Percentiles rank a stretch among this genome's conserved stretches.
Evolutionary conservation across 2,329 filamentous ascomycete species (phyloP).

Genomic region (Neophaeococcomyces aloes): DNA sequence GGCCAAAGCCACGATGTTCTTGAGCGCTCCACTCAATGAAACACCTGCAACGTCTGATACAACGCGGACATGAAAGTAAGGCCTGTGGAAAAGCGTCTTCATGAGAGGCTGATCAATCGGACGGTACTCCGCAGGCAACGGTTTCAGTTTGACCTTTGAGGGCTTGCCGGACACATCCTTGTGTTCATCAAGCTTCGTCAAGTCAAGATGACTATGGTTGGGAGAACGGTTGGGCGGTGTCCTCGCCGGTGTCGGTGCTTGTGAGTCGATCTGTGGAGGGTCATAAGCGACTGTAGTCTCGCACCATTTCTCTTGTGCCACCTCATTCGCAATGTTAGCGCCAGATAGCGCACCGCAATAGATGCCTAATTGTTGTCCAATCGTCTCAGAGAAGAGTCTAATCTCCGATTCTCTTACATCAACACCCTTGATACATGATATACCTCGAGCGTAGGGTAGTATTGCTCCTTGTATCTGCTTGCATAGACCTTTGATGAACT

Average conservation of each 20-base stretch:
- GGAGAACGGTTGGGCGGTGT: constrained; percentile 36
- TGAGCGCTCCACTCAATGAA: constrained; percentile 84
- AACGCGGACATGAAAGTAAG: constrained; percentile 94
- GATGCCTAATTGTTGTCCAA: constrained; percentile 80
- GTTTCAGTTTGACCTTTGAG: constrained; percentile 59
- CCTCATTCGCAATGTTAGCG: constrained; percentile 91
- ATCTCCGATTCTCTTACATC: constrained; percentile 80
- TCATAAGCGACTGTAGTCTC: constrained; percentile 97
- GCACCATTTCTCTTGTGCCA: constrained; percentile 90
- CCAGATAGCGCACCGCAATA: constrained; percentile 94
- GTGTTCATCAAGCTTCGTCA: constrained; percentile 45
- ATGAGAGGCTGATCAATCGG: constrained; percentile 76
- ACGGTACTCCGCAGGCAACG: constrained; percentile 72
- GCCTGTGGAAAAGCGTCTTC: constrained; percentile 80
- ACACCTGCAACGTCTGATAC: constrained; percentile 94
- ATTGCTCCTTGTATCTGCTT: constrained; percentile 78
- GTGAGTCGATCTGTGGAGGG: constrained; percentile 77
- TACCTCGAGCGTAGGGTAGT: constrained; percentile 79
- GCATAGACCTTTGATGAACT: constrained; percentile 85
- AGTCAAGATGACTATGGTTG: constrained; percentile 40
- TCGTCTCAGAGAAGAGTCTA: constrained; percentile 86
- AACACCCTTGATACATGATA: constrained; percentile 97
- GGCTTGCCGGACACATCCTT: constrained; percentile 57
- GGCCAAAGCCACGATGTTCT: constrained; percentile 91
- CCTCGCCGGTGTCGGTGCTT: constrained; percentile 54